These are phyloP conservation scores for Colletotrichum liaoningense DNA, from an alignment of 2,329 filamentous ascomycete genomes.

Conservation along the genomic window DNA sequence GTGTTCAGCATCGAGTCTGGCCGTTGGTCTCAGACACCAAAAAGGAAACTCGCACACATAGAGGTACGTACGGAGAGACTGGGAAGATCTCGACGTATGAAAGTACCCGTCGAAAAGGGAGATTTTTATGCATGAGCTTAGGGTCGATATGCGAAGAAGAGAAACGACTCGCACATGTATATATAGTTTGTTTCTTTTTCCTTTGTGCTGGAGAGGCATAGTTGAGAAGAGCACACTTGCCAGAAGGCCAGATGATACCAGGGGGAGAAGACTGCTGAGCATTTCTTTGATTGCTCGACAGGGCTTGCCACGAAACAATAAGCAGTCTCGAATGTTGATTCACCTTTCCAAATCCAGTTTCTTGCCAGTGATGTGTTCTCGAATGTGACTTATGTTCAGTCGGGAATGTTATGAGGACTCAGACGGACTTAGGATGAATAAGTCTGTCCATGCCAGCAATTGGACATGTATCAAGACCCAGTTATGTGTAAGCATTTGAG, in stretches of 20 bases:
- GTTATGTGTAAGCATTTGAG: background rate
- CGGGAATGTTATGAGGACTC: no score
- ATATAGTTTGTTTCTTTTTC: conserved; percentile 37
- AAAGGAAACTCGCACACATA: conserved; percentile 34
- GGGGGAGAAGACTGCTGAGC: conserved; percentile 28
- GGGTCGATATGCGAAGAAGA: conserved; percentile 34
- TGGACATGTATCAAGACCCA: no score
- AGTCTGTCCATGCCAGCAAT: no score
- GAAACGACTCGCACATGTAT: conserved; percentile 37
- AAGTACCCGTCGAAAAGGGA: conserved; percentile 27
- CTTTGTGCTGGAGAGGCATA: conserved; percentile 30
- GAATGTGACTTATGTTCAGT: no score
- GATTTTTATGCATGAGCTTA: conserved; percentile 33
- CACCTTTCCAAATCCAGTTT: background rate
- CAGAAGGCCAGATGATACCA: conserved; percentile 36
- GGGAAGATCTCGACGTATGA: conserved; percentile 28
- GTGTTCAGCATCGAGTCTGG: conserved; percentile 32
- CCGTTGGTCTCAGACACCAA: conserved; percentile 20
- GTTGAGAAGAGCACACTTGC: conserved; percentile 23
- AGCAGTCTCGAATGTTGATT: conserved; percentile 31
- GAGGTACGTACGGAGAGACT: conserved; percentile 26
- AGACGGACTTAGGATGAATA: no score
- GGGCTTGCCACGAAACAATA: conserved; percentile 15
- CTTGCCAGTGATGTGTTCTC: background rate
- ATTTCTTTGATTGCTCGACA: conserved; percentile 1